phyloP scores from a whole-genome alignment of 305 asterid species.

The Solanum hybrid region DNA sequence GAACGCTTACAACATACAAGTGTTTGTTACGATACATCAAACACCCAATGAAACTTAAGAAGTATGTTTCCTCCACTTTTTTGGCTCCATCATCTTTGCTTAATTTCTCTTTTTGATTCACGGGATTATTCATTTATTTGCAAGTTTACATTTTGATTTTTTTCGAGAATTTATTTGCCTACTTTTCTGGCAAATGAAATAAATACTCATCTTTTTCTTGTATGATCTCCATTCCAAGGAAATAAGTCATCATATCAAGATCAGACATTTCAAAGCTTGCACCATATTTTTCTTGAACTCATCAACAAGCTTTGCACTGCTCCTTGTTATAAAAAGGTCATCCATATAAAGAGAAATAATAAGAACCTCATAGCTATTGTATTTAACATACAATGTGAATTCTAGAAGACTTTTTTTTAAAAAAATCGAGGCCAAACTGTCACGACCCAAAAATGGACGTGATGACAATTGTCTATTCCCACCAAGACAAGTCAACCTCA shows the following conservation, averaged over 20 bases:
- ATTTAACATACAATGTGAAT: background rate
- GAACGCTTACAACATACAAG: background rate
- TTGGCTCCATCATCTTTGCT: background rate
- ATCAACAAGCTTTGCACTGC: background rate
- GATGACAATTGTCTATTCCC: too few species aligned
- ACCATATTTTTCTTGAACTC: background rate
- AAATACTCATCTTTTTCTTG: background rate
- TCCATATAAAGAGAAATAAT: background rate
- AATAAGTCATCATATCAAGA: background rate
- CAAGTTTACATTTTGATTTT: background rate
- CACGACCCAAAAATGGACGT: too few species aligned
- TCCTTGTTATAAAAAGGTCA: background rate
- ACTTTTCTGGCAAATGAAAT: background rate
- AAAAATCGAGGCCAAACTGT: background rate
- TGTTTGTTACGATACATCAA: background rate
- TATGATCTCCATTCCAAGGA: background rate
- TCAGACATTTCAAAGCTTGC: background rate
- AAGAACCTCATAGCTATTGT: background rate
- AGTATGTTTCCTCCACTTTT: background rate
- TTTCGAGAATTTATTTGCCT: background rate
- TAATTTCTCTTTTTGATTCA: background rate
- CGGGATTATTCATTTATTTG: background rate
- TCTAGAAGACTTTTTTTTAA: background rate
- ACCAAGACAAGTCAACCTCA: too few species aligned
- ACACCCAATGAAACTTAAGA: background rate